phyloP scores from a whole-genome alignment of 2,329 filamentous ascomycete species.

The Phaeophleospora eucalypticola region DNA sequence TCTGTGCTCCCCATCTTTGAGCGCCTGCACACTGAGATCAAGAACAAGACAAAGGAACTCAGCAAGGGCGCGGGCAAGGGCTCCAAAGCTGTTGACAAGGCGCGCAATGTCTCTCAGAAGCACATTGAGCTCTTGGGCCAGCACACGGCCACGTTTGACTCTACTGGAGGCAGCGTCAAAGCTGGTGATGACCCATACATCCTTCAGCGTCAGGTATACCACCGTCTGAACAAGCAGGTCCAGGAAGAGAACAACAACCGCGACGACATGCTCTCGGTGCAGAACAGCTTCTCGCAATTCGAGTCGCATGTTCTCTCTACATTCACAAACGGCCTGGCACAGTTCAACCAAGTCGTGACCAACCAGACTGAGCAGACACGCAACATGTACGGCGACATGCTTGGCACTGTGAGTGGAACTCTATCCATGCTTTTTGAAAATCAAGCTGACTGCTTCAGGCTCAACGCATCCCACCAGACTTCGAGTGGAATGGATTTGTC shows the following conservation, averaged over 20 bases:
- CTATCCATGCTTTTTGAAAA: neutral
- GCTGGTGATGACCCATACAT: conserved; percentile 83
- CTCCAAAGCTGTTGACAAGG: conserved; percentile 87
- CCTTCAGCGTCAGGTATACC: conserved; percentile 71
- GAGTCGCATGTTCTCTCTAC: conserved; percentile 81
- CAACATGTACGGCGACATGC: conserved; percentile 78
- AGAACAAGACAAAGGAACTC: conserved; percentile 91
- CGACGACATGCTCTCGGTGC: conserved; percentile 86
- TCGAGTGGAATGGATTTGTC: conserved; percentile 87
- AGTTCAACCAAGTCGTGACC: conserved; percentile 76
- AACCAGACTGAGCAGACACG: conserved; percentile 78
- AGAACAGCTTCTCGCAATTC: conserved; percentile 82
- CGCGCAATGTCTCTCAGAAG: conserved; percentile 81
- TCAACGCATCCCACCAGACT: conserved; percentile 74
- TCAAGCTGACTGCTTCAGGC: conserved; percentile 35
- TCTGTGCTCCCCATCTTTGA: conserved; percentile 84
- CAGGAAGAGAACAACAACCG: conserved; percentile 94
- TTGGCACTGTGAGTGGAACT: conserved; percentile 54
- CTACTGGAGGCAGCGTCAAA: conserved; percentile 65
- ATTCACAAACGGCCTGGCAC: conserved; percentile 74
- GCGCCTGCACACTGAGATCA: conserved; percentile 91
- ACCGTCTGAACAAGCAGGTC: conserved; percentile 85
- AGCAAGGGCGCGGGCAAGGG: conserved; percentile 74
- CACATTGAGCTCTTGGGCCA: conserved; percentile 92
- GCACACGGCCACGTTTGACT: conserved; percentile 75